Evolutionary conservation across 805 yeast genomes (phyloP).

Genomic region (Ogataea nakhonphanomensis): DNA sequence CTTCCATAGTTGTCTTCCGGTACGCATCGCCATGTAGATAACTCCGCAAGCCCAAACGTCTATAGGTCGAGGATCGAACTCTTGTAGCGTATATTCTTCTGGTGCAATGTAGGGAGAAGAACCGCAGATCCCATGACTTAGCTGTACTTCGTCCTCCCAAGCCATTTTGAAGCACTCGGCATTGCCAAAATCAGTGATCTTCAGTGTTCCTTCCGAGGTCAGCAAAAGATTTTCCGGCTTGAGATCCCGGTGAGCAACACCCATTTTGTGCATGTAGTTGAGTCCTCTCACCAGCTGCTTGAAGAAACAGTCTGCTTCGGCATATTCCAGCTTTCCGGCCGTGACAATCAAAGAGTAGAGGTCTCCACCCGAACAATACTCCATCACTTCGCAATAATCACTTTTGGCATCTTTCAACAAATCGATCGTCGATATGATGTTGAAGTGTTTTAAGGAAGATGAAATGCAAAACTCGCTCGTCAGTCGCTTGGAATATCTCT

Average conservation of each 20-base stretch:
- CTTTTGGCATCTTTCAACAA: conserved; percentile 77
- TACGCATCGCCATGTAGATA: conserved; percentile 89
- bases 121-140: conserved; percentile 77
- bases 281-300: conserved; percentile 84
- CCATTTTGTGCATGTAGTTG: conserved; percentile 84
- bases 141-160: conserved; percentile 70
- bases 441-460: conserved; percentile 70
- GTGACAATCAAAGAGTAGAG: conserved; percentile 70
- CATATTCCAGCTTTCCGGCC: conserved; percentile 71
- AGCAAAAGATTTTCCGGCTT: conserved; percentile 83
- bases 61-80: conserved; percentile 77
- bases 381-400: conserved; percentile 83
- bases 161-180: conserved; percentile 82
- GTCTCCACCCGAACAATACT: conserved; percentile 80
- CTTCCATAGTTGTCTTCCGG: conserved; percentile 92
- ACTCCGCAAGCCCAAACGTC: conserved; percentile 95
- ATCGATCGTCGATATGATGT: conserved; percentile 75
- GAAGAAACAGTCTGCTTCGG: conserved; percentile 88
- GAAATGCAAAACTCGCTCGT: conserved; percentile 84
- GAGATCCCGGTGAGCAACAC: conserved; percentile 85
- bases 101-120: conserved; percentile 91
- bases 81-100: conserved; percentile 63
- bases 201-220: conserved; percentile 67
- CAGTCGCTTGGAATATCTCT: conserved; percentile 66
- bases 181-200: conserved; percentile 87